phyloP scores from a whole-genome alignment of 1,284 basidiomycete genomes.

The Cutaneotrichosporon dermatis region DNA sequence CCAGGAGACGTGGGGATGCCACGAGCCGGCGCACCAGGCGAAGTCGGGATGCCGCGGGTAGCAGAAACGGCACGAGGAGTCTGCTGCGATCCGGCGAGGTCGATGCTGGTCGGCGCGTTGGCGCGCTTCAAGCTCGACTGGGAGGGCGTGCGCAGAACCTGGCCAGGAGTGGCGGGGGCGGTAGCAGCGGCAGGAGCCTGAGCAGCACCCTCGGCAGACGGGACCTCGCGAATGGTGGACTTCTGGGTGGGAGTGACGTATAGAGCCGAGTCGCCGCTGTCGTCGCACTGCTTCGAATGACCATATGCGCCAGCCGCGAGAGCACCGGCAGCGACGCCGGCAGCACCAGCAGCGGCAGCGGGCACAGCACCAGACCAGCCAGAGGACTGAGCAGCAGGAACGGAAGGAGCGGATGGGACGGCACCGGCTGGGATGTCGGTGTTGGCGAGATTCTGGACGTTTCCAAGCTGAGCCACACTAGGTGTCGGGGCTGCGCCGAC shows the following conservation, averaged over 20 bases:
- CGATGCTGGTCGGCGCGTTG: not conserved
- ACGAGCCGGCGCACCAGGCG: not conserved
- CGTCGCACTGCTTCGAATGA: not conserved
- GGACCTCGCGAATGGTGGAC: not conserved
- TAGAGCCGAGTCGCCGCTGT: not conserved
- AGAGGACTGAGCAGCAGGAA: not conserved
- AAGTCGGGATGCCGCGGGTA: not conserved
- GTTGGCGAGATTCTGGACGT: too few species aligned
- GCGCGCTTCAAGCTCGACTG: constrained; percentile 1
- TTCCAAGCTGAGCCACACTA: not conserved
- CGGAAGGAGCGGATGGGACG: not conserved
- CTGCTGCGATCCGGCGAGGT: not conserved
- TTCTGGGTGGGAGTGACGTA: not conserved
- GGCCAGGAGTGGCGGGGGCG: not conserved
- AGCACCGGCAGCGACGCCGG: not conserved
- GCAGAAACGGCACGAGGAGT: not conserved
- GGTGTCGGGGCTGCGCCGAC: not conserved
- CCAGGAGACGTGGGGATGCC: constrained; percentile 1
- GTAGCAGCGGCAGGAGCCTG: not conserved
- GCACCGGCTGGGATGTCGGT: too few species aligned
- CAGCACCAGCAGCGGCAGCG: not conserved
- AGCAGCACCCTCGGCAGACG: not conserved
- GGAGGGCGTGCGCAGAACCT: constrained; percentile 1
- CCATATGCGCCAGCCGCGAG: not conserved
- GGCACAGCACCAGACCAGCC: not conserved